Base-by-base conservation (phyloP, 129 eudicot genomes). In the Flaveria trinervia region DNA sequence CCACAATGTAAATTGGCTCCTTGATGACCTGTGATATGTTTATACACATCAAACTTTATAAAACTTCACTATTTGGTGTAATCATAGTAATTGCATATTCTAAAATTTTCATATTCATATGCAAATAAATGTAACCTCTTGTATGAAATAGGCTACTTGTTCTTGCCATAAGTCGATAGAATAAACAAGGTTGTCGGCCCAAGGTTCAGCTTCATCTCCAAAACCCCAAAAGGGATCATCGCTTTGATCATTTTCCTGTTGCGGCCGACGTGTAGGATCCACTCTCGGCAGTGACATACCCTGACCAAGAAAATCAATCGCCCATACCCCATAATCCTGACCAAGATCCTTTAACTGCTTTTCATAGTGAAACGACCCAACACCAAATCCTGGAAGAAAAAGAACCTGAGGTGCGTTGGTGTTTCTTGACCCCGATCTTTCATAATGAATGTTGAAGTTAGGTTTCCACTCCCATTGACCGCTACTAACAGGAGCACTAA, bases 301-400 rank as follows among this genome's bases (percentile, higher is more conserved):
- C 70, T 94, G 98, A 39, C 98, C 98, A 26, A 94, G 89, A 85
- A 94, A 94, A 89, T 94, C 98, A 39, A 94, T 64, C 0, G 98
- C 93, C 91, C 90, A 94, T 3, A 84, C 92, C 73, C 98, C 85
- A 68, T 39, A 89, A 89, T 94, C 97, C 52, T 82, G 92, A 57
- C 98, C 98, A 23, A 94, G 88, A 86, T 91, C 98, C 84, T 87
- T 91, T 18, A 94, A 85, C 77, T 94, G 98, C 73, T 94, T 94
- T 48, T 94, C 90, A 61, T 91, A 94, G 76, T 94, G 98, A 83
- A 94, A 94, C 12, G 96, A 91, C 76, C 97, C 98, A 60, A 94
- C 98, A 62, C 98, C 98, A 78, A 94, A 94, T 57, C 98, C 98
- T 9, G 98, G 98, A 54, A 94, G 96, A 69, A 91, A 87, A 65